Base-by-base conservation (phyloP, 1,284 basidiomycete species). In the Leccinum holopus region DNA sequence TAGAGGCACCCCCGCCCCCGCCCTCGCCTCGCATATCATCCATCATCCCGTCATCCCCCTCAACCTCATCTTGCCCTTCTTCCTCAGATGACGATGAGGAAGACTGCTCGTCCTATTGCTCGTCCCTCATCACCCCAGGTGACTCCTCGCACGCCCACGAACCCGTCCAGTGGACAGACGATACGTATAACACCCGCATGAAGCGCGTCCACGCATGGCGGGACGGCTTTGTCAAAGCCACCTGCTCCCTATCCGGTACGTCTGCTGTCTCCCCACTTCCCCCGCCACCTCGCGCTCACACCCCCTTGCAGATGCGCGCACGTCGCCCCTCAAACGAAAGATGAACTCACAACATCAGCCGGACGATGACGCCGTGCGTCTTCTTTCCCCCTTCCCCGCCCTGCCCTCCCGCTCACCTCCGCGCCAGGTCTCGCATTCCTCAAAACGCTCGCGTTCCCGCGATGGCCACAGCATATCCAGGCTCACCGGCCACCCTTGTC, bases 181-280 rank as follows among this genome's bases (percentile, higher is more conserved):
- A 87, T 66, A 84, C 85, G 0, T 85, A 83, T 72, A 76, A 70
- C 53, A 66, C 75, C 2, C 79, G 80, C 63, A 83, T 84, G 78
- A 84, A 81, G 70, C 83, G 84, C 64, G 84, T 90, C 58, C 80
- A 86, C 41, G 79, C 82, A 14, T 89, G 87, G 87, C 78, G 87
- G 64, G 82, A 87, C 58, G 77, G 79, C 65, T 82, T 80, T 60
- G 59, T 64, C 44, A 67, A 67, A 5, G 70, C 69, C 1, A 67
- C 79, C 64, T 71, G 73, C 66, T 49, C 76, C 54, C 67, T 76
- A 21, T 68, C 75, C 41, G 78, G 81, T 80, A 66, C 61, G 78
- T 70, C 51, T 57, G 51, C 44, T 61, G 11, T 28, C 0, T 14
- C 49, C 21, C 33, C 41, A 18, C 11, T 21, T 35, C 58, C 62